A percentile compares a stretch with the other conserved stretches of the same genome.
Conservation (phyloP, 2,329 filamentous ascomycete genomes). For the Botrytis pseudocinerea region DNA sequence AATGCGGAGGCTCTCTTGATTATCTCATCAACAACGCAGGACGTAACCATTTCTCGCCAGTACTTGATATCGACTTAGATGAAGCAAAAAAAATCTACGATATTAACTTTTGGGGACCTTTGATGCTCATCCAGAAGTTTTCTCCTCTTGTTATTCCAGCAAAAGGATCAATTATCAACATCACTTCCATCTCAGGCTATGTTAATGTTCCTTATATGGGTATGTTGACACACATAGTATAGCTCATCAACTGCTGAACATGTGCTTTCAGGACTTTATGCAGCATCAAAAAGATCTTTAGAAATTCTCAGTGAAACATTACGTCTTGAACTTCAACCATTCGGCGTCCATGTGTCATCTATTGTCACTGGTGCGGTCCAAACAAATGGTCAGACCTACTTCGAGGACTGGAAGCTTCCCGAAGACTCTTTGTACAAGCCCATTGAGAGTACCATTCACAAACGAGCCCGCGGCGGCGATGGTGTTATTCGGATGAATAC, state of each 20-base stretch:
- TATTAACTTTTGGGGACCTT: constrained; percentile 37
- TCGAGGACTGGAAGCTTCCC: constrained; percentile 10
- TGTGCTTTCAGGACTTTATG: constrained; percentile 30
- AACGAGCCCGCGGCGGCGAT: constrained; percentile 1
- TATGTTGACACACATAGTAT: constrained; percentile 28
- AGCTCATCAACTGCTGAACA: constrained; percentile 19
- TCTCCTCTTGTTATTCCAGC: constrained; percentile 32
- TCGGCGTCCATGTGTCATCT: constrained; percentile 25
- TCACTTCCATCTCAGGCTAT: constrained; percentile 28
- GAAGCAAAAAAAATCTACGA: constrained; percentile 37
- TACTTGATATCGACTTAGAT: constrained; percentile 36
- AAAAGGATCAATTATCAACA: constrained; percentile 37
- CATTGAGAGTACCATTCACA: neutral
- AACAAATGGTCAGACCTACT: constrained; percentile 11
- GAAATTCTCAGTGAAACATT: neutral
- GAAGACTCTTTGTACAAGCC: neutral
- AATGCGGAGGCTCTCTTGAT: constrained; percentile 44
- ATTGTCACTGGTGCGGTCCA: constrained; percentile 18
- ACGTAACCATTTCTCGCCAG: constrained; percentile 34
- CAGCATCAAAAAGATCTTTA: constrained; percentile 21
- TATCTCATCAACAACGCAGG: constrained; percentile 49
- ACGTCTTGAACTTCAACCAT: constrained; percentile 5
- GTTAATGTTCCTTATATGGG: constrained; percentile 36
- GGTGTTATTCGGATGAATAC: neutral
- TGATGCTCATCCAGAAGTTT: constrained; percentile 38